Percentiles rank a stretch among this genome's conserved stretches.
phyloP scores from a whole-genome alignment of 768 basidiomycete genomes.

The Cytidiella melzeri region DNA sequence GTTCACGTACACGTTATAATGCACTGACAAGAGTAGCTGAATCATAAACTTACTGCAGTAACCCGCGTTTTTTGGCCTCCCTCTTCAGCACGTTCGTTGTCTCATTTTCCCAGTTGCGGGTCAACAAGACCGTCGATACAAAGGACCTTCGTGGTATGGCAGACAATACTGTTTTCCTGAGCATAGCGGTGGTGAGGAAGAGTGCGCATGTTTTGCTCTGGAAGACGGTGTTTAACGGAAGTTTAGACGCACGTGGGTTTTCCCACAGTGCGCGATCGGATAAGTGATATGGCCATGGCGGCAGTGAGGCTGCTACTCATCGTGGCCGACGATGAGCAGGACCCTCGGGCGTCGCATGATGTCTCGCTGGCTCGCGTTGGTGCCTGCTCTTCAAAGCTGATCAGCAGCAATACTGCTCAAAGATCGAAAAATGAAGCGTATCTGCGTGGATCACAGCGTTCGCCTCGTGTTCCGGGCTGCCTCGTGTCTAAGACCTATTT shows the following conservation, averaged over 20 bases:
- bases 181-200: constrained; percentile 10
- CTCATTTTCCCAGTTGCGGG: constrained; percentile 49
- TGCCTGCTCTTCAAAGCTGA: no score
- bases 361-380: no score
- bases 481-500: constrained; percentile 17
- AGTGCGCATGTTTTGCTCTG: background rate
- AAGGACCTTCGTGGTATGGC: constrained; percentile 29
- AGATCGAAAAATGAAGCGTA: no score
- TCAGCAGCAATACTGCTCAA: no score
- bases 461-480: constrained; percentile 25
- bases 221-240: background rate
- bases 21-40: constrained; percentile 1
- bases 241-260: no score
- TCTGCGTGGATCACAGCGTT: background rate
- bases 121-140: constrained; percentile 52
- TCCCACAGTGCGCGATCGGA: background rate
- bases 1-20: constrained; percentile 7
- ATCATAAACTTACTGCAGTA: constrained; percentile 41
- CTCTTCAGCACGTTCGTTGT: constrained; percentile 42
- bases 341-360: no score
- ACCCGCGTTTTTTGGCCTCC: constrained; percentile 49
- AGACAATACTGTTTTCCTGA: constrained; percentile 19
- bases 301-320: no score
- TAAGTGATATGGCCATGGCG: no score
- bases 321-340: no score